Conservation (phyloP, 257 asterid species). For the Cinchona pubescens region DNA sequence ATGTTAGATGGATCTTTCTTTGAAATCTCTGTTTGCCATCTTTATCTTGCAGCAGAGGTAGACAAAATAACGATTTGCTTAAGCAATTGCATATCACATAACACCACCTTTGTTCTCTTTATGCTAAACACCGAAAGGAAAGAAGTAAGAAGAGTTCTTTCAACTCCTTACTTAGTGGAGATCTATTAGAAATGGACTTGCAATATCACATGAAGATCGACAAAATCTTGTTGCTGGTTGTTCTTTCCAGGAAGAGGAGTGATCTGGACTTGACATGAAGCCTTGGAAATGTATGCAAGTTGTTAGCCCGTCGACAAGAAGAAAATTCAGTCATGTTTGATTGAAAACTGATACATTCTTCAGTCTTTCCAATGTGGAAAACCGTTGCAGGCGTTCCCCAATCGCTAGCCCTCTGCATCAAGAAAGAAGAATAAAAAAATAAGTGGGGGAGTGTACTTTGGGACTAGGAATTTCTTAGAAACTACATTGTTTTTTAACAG, state of each 20-base stretch:
- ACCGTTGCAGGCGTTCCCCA: constrained; percentile 13
- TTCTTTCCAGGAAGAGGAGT: neutral
- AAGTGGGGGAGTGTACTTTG: neutral
- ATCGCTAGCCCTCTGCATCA: constrained; percentile 15
- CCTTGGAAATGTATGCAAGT: neutral
- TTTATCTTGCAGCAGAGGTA: neutral
- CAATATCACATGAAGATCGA: too few species aligned
- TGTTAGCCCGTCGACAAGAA: neutral
- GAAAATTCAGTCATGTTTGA: neutral
- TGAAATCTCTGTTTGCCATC: neutral
- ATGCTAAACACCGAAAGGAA: neutral
- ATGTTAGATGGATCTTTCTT: neutral
- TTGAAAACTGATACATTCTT: constrained; percentile 2
- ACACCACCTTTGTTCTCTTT: neutral
- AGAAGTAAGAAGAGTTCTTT: neutral
- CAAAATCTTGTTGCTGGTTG: neutral
- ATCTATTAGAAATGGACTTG: neutral
- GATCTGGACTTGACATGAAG: neutral
- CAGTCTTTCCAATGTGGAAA: constrained; percentile 11
- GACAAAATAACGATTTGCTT: neutral
- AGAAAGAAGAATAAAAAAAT: constrained; percentile 2
- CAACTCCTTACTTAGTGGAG: too few species aligned
- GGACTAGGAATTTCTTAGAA: neutral
- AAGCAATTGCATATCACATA: neutral
- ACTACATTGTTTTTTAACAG: neutral